phyloP scores from a whole-genome alignment of 2,329 filamentous ascomycete genomes.

The Lecanicillium sp. region DNA sequence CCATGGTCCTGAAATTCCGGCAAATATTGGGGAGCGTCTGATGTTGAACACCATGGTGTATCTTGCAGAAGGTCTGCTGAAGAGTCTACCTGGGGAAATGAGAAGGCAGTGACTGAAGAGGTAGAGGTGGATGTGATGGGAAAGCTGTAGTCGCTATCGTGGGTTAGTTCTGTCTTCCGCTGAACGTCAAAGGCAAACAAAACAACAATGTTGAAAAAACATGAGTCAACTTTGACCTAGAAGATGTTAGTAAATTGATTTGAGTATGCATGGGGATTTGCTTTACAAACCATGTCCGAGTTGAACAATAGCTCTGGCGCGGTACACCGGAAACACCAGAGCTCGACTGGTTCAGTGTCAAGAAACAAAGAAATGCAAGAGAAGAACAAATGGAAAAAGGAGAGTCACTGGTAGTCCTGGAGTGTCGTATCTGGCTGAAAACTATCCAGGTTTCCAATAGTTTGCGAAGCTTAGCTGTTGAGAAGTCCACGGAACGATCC shows the following conservation, averaged over 20 bases:
- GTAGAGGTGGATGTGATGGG: conserved; percentile 42
- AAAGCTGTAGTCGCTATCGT: conserved; percentile 48
- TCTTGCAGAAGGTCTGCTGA: conserved; percentile 44
- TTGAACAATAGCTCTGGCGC: neutral
- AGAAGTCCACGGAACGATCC: too few species aligned
- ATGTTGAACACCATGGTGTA: conserved; percentile 47
- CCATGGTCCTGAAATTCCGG: conserved; percentile 42
- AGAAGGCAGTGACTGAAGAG: conserved; percentile 43
- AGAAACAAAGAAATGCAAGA: conserved; percentile 1
- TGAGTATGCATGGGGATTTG: conserved; percentile 7
- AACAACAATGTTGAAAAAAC: conserved; percentile 25
- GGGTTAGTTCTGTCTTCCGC: conserved; percentile 51
- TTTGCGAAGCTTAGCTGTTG: too few species aligned
- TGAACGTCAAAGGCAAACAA: conserved; percentile 22
- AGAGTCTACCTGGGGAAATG: conserved; percentile 53
- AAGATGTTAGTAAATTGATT: neutral
- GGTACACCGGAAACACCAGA: neutral
- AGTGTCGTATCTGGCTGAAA: too few species aligned
- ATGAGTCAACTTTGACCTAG: conserved; percentile 46
- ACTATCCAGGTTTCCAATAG: too few species aligned
- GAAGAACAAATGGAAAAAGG: neutral
- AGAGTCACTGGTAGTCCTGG: too few species aligned
- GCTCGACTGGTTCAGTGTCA: neutral
- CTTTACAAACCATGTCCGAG: conserved; percentile 11
- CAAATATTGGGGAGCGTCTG: conserved; percentile 54